Evolutionary conservation across 805 yeast genomes (phyloP), one percentile per base, ranked within the genome.

Genomic region (Wickerhamomyces sydowiorum): DNA sequence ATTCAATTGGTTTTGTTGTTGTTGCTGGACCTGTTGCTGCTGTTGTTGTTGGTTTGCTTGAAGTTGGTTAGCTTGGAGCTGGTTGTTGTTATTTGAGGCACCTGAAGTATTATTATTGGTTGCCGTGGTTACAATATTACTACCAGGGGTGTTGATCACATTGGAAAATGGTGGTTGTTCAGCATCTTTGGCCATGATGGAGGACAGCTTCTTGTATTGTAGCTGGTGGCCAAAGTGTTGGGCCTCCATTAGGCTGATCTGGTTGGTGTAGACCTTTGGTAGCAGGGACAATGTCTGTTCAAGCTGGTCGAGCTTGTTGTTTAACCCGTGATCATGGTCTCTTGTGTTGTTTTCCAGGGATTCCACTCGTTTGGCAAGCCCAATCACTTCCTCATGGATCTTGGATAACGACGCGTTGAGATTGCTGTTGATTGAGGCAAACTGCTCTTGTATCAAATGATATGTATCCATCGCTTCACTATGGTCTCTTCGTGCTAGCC

Each of bases 381-480:
- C 50, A 4, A 40, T 36, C 1, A 53, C 13, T 18, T 53, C 59
- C 1, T 52, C 56, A 9, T 41, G 42, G 20, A 54, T 40, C 44
- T 50, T 52, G 34, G 35, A 42, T 30, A 54, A 10, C 1, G 53
- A 39, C 8, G 27, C 18, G 42, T 45, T 52, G 21, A 53, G 28
- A 15, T 46, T 39, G 42, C 43, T 52, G 38, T 38, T 50, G 36
- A 56, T 44, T 19, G 36, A 37, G 12, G 47, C 47, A 15, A 56
- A 33, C 40, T 53, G 61, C 30, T 56, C 56, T 40, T 54, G 61
- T 7, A 56, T 40, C 37, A 47, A 14, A 28, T 45, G 50, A 44
- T 53, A 54, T 1, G 56, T 46, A 17, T 56, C 57, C 60, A 56
- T 54, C 10, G 27, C n/a, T n/a, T n/a, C 27, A 12, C 27, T 24